Conservation (phyloP, 2,329 filamentous ascomycete species). For the Rugonectria rugulosa region DNA sequence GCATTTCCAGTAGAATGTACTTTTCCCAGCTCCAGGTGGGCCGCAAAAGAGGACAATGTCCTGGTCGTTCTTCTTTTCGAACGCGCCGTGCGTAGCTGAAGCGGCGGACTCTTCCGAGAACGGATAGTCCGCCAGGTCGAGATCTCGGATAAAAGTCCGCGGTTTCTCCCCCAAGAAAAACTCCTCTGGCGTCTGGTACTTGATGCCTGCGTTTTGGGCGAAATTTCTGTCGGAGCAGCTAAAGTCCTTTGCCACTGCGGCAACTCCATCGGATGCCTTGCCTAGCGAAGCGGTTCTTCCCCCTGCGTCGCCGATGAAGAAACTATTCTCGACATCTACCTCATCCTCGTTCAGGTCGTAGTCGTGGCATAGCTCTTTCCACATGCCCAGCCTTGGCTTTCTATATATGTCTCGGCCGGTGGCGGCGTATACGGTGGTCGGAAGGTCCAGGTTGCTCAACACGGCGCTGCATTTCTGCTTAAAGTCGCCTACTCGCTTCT, state of each 20-base stretch:
- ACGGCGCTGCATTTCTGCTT: constrained; percentile 80
- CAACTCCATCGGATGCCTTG: constrained; percentile 32
- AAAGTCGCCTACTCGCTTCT: constrained; percentile 77
- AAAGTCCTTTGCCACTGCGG: constrained; percentile 60
- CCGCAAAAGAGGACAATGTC: constrained; percentile 90
- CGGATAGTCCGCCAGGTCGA: constrained; percentile 71
- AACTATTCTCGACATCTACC: constrained; percentile 74
- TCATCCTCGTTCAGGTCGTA: constrained; percentile 63
- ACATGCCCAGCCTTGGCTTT: constrained; percentile 91
- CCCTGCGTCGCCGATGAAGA: constrained; percentile 91
- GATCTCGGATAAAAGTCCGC: constrained; percentile 71
- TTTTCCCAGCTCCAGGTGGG: constrained; percentile 89
- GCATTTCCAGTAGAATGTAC: constrained; percentile 83
- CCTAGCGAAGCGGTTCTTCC: constrained; percentile 58
- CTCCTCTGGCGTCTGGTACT: constrained; percentile 88
- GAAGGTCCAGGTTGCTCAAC: constrained; percentile 75
- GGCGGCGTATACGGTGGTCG: constrained; percentile 84
- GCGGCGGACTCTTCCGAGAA: constrained; percentile 27
- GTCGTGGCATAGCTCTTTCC: constrained; percentile 69
- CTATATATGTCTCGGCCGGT: constrained; percentile 82
- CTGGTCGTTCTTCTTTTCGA: constrained; percentile 67
- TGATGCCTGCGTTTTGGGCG: constrained; percentile 82
- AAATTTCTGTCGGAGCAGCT: constrained; percentile 79
- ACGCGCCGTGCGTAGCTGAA: constrained; percentile 47
- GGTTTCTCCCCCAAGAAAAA: constrained; percentile 78